Evolutionary conservation across 2,329 filamentous ascomycete species (phyloP).

Genomic region (Claviceps maximensis): DNA sequence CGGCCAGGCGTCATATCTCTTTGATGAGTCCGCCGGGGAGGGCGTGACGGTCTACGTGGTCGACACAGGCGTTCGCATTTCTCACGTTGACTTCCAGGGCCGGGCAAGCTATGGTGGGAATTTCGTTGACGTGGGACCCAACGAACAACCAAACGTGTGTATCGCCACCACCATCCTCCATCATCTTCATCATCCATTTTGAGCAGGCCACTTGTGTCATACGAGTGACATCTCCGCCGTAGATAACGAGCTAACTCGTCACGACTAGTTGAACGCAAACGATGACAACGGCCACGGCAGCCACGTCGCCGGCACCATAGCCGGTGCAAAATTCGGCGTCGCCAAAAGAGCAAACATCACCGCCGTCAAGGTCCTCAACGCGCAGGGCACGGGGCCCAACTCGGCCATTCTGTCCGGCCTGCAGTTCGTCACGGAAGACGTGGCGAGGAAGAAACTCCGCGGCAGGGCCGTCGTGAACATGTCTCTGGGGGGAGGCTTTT

Average conservation of each 20-base stretch:
- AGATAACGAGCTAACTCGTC: background rate
- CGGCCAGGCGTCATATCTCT: conserved; percentile 25
- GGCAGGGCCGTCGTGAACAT: conserved; percentile 51
- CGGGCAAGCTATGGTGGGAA: conserved; percentile 41
- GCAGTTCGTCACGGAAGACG: conserved; percentile 39
- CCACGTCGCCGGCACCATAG: conserved; percentile 52
- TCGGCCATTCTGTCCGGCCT: conserved; percentile 42
- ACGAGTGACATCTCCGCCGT: too few species aligned
- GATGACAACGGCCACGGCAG: conserved; percentile 51
- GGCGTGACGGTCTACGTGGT: conserved; percentile 51
- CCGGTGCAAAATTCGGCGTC: conserved; percentile 46
- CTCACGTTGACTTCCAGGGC: conserved; percentile 43
- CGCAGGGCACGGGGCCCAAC: conserved; percentile 22
- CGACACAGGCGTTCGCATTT: conserved; percentile 47
- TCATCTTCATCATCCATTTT: background rate
- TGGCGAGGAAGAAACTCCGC: conserved; percentile 22
- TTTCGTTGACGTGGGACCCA: conserved; percentile 23
- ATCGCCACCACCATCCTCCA: background rate
- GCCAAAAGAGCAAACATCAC: conserved; percentile 42
- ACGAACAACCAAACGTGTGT: conserved; percentile 26
- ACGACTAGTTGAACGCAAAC: background rate
- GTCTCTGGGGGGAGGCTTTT: conserved; percentile 41
- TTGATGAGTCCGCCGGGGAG: conserved; percentile 37
- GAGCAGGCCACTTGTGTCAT: too few species aligned
- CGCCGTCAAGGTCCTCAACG: conserved; percentile 49